Percentiles rank a stretch among this genome's conserved stretches.
Conservation (phyloP, 2,329 filamentous ascomycete species). For the Zasmidium citrigriseum region DNA sequence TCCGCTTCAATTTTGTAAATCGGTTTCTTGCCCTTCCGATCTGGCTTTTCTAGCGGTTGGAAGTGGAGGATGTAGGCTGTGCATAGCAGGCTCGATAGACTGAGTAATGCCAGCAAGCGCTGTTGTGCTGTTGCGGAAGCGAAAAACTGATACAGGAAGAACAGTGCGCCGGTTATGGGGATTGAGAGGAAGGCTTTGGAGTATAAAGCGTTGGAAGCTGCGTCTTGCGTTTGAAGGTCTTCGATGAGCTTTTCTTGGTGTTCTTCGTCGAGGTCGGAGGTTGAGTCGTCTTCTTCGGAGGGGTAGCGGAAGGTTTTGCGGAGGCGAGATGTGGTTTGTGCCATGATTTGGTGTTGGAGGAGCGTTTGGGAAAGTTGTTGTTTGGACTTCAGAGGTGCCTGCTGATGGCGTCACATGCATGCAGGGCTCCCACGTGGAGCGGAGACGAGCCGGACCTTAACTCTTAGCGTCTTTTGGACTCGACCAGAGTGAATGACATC, state of each 20-base stretch:
- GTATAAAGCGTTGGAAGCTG: conserved; percentile 36
- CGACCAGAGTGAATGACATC: background rate
- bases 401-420: too few relatives aligned
- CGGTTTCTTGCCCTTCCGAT: conserved; percentile 38
- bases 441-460: too few relatives aligned
- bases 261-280: conserved; percentile 73
- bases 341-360: background rate
- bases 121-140: conserved; percentile 36
- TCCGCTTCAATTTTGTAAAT: conserved; percentile 30
- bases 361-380: background rate
- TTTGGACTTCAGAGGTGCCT: too few relatives aligned
- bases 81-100: conserved; percentile 63
- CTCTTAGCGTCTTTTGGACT: too few relatives aligned
- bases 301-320: conserved; percentile 79
- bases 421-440: too few relatives aligned
- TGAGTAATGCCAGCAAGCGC: conserved; percentile 55
- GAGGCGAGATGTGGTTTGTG: conserved; percentile 40
- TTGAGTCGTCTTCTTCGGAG: conserved; percentile 56
- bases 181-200: conserved; percentile 57
- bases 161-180: conserved; percentile 57
- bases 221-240: conserved; percentile 56
- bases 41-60: conserved; percentile 50
- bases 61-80: conserved; percentile 61
- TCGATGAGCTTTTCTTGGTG: conserved; percentile 66
- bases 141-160: conserved; percentile 55